A percentile compares a stretch with the other conserved stretches of the same genome.
These are phyloP conservation scores for Chaetomiaceae sp. DNA, from an alignment of 2,329 filamentous ascomycete genomes.

Conservation along the genomic window DNA sequence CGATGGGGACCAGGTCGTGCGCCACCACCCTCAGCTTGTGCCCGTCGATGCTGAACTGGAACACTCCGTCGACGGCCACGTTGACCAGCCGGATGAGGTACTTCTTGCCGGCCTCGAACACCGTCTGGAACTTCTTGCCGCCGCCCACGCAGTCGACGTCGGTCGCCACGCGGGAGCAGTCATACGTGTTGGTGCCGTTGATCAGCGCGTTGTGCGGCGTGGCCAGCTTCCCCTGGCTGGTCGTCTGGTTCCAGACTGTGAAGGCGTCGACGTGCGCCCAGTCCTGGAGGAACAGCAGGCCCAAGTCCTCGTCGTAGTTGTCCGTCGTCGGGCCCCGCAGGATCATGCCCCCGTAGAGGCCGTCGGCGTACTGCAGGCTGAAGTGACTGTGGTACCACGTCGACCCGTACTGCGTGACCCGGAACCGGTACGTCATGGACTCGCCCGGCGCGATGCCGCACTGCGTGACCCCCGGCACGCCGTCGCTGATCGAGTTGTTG, in stretches of 20 bases:
- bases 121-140: constrained; percentile 19
- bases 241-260: constrained; percentile 4
- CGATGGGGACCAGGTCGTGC: constrained; percentile 53
- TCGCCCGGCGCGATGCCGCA: constrained; percentile 37
- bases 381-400: constrained; percentile 37
- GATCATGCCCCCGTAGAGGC: constrained; percentile 43
- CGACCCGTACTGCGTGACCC: constrained; percentile 34
- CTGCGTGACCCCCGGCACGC: constrained; percentile 36
- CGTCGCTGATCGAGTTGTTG: constrained; percentile 33
- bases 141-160: constrained; percentile 5
- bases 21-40: constrained; percentile 55
- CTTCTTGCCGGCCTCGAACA: constrained; percentile 18
- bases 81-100: constrained; percentile 45
- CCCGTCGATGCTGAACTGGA: constrained; percentile 50
- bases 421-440: constrained; percentile 32
- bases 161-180: not conserved
- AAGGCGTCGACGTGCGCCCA: constrained; percentile 36
- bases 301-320: constrained; percentile 47
- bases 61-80: constrained; percentile 39
- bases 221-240: constrained; percentile 17
- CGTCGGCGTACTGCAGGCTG: constrained; percentile 35
- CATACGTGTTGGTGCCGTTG: constrained; percentile 37
- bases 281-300: constrained; percentile 44
- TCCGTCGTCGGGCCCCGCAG: constrained; percentile 41
- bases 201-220: constrained; percentile 43